These are phyloP conservation scores for Helicocarpus griseus DNA, from an alignment of 2,329 filamentous ascomycete genomes.

Conservation along the genomic window DNA sequence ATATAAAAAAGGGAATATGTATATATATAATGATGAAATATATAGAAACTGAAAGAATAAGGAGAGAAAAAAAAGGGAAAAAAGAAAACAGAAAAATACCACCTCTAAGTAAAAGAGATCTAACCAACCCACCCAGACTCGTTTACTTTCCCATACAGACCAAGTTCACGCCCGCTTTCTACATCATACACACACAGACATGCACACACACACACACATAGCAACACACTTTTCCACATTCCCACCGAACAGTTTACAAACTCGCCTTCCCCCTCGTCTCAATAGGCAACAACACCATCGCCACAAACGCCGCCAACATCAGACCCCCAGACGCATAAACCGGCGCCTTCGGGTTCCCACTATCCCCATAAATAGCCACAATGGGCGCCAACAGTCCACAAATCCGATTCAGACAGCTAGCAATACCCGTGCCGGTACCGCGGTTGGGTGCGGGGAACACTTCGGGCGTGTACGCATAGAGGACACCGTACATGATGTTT, in stretches of 20 bases:
- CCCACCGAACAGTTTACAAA: constrained; percentile 20
- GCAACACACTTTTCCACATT: background rate
- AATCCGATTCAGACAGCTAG: constrained; percentile 37
- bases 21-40: background rate
- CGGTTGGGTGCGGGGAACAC: constrained; percentile 48
- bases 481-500: constrained; percentile 47
- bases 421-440: constrained; percentile 45
- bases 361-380: constrained; percentile 33
- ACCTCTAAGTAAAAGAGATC: background rate
- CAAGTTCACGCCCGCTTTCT: too few relatives aligned
- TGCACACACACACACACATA: background rate
- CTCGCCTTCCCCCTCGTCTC: constrained; percentile 37
- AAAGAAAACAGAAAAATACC: background rate
- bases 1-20: background rate
- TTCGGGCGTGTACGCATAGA: constrained; percentile 51
- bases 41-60: too few relatives aligned
- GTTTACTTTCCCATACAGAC: background rate
- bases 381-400: constrained; percentile 36
- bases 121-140: background rate
- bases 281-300: constrained; percentile 37
- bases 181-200: background rate
- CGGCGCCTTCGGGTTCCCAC: constrained; percentile 31
- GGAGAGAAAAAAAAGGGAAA: background rate
- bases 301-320: constrained; percentile 36
- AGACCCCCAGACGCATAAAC: constrained; percentile 37